Base-by-base conservation (phyloP, 805 yeast species). In the Pichia eremophila region DNA sequence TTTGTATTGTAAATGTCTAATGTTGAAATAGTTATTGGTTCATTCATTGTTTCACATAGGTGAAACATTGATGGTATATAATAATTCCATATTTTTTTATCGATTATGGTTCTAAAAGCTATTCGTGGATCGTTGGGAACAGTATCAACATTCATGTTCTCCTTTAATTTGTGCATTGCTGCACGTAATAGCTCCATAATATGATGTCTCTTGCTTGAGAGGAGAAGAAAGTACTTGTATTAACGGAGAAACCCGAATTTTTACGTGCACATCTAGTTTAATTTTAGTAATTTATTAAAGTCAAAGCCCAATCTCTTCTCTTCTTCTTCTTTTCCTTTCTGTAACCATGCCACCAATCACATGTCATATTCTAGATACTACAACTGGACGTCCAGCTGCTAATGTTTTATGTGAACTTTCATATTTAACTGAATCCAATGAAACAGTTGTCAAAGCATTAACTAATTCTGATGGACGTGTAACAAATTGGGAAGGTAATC, bases 351-450 rank as follows among this genome's bases (percentile, higher is more conserved):
- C 67, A 6, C 91, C 91, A 40, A 77, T 89, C 38, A 89, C 96
- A 3, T 90, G 97, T 67, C 98, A 90, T 63, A 77, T 90, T 10
- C 71, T 90, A 22, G 96, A 90, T 59, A 89, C 96, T 8, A 81
- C 85, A 10, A 65, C 72, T 8, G 98, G 98, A 1, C 74, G 70
- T 50, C 98, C 98, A 1, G 96, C 96, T 1, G 61, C 67, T 0
- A 73, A 72, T n/a, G 90, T 90, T n/a, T 66, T 72, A 3, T 86
- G 93, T 59, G 80, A 80, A 29, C 66, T 84, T 36, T 77, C 69
- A 58, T 64, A 63, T 46, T 48, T 74, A 4, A 55, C 72, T 1
- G 38, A 47, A 6, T 43, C 45, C 15, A 15, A 44, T 15, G 40
- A 42, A 5, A 34, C 43, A 27, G 80, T 82, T 4, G 74, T 89